Base-by-base conservation (phyloP, 805 yeast genomes). In the Ogataea pignaliae region DNA sequence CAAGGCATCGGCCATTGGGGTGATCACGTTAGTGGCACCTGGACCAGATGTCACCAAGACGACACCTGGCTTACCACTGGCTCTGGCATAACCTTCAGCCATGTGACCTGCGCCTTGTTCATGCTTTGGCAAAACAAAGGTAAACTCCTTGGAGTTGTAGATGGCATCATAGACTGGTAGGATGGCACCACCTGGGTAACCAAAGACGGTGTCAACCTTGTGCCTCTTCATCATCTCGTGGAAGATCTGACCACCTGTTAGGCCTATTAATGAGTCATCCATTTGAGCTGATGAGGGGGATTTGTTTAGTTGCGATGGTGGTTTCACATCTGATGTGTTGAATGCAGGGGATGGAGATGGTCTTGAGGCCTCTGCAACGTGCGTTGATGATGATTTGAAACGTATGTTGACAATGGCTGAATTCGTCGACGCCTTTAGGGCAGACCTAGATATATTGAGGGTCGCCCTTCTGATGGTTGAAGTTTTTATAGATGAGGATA, bases 31-130 rank as follows among this genome's bases (percentile, higher is more conserved):
- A 43, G 99, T 93, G 40, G 98, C 99, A 61, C 98, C 99, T 29
- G 99, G 99, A 41, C 99, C 99, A 1, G 97, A 88, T n/a, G 99
- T 93, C 41, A 93, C 99, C 58, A 93, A 73, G 40, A 93, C 98
- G 52, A 93, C 95, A 71, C 99, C 99, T 12, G 97, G 95, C 68
- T 88, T 93, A 47, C 98, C 99, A 38, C 75, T 68, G 34, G 96
- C 99, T 55, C 95, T 78, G 44, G 99, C 97, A 56, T 93, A 93
- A 47, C 99, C 99, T 71, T 93, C 97, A 44, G 99, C 99, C 98
- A 93, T 93, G 69, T 93, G 99, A 42, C 99, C 99, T 14, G 98
- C 99, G 65, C 99, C 99, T 70, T 93, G 99, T 69, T 93, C 99
- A 66, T 93, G 98, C 59, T 95, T 79, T 39, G 99, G 99, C 52